Base-by-base conservation (phyloP, 305 asterid species). In the Stenogyne calaminthoides region DNA sequence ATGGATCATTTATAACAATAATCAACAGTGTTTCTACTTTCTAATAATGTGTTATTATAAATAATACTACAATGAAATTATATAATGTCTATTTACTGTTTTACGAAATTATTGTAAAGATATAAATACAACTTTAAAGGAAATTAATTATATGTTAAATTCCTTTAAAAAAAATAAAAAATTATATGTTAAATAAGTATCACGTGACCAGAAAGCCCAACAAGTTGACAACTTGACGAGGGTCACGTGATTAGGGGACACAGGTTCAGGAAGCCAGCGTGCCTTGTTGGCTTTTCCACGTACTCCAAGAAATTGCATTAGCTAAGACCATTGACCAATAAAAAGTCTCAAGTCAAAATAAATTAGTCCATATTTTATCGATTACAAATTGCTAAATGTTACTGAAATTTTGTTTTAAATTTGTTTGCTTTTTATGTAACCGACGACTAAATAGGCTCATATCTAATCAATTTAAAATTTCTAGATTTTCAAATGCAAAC, bases 181-280 rank as follows among this genome's bases (percentile, higher is more conserved):
- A 18, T 18, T 37, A 4, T 10, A 46, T 20, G 44, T 16, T 20
- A 49, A 39, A 29, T 71, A 9, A 47, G 22, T 11, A 25, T 67
- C 83, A 75, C 71, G 80, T 79, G 80, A 18, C 32, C 15, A 37
- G 56, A n/a, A 27, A 62, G 37, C 32, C 32, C 61, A 74, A 32
- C 67, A 29, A 58, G 51, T 65, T 61, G 55, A 71, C 61, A 37
- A 55, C 19, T 40, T 60, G 75, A 36, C 8, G 74, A 18, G 18
- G 18, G 76, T 68, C 81, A 76, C 83, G 79, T 75, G 78, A 46
- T 18, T 6, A 9, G 69, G 79, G 56, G 49, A 36, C 69, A 32
- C 22, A 20, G 54, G 16, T 18, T 64, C 63, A 71, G 58, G 74
- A 70, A 8, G 66, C 57, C 77, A 62, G 64, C 76, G 1, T 32